A percentile compares a stretch with the other conserved stretches of the same genome.
Conservation (phyloP, 306 rosid genomes). For the Cyclanthera cordifolia region DNA sequence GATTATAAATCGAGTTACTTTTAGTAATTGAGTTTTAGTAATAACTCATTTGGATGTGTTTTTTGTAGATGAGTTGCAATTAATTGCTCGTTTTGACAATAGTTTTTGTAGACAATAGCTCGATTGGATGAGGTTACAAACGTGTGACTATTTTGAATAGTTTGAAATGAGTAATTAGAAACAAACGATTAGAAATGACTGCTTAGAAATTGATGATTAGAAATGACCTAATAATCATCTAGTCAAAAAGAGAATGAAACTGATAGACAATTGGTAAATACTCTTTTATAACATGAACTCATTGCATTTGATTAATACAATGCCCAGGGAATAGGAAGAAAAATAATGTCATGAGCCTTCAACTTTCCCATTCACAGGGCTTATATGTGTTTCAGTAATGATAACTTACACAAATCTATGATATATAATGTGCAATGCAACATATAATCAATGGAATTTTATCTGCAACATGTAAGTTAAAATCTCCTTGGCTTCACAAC, state of each 20-base stretch:
- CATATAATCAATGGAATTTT: neutral
- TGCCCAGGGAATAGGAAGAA: neutral
- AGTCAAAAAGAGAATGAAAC: neutral
- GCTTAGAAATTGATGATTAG: no score
- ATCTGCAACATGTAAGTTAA: constrained; percentile 7
- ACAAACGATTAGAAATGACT: no score
- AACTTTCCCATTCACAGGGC: neutral
- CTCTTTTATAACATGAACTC: neutral
- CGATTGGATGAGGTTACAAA: no score
- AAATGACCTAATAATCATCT: no score
- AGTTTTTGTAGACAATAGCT: no score
- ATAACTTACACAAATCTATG: neutral
- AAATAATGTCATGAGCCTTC: neutral
- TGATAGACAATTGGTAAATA: neutral
- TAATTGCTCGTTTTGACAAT: no score
- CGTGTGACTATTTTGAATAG: no score
- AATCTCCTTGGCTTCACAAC: constrained; percentile 1
- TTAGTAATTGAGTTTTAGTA: no score
- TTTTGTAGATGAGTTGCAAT: no score
- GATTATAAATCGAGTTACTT: no score
- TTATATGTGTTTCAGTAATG: neutral
- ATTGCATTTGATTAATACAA: neutral
- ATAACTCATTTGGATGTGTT: no score
- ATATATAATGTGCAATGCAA: neutral
- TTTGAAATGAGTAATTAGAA: no score